Conservation (phyloP, 1,139 yeast genomes). For the Geotrichum reessii region DNA sequence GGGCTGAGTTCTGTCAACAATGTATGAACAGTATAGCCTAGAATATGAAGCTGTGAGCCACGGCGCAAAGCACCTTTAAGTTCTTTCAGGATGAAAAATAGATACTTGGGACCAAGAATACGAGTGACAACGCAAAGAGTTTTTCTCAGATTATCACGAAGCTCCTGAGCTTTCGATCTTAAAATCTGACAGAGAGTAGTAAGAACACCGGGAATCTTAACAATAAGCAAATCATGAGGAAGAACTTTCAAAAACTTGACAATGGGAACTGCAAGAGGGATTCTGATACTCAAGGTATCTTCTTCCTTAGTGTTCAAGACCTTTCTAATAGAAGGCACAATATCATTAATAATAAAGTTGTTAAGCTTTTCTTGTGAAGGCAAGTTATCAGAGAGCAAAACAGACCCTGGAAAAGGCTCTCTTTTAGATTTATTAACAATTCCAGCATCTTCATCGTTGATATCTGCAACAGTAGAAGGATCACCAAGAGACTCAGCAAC, state of each 20-base stretch:
- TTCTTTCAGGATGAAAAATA: conserved; percentile 70
- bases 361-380: conserved; percentile 43
- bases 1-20: conserved; percentile 52
- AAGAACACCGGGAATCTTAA: conserved; percentile 71
- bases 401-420: conserved; percentile 21
- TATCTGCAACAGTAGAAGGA: conserved; percentile 16
- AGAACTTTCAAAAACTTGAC: conserved; percentile 65
- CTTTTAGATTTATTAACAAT: conserved; percentile 10
- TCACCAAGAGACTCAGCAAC: conserved; percentile 49
- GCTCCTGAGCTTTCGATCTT: conserved; percentile 78
- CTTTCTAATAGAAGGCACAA: conserved; percentile 58
- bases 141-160: conserved; percentile 82
- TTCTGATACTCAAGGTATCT: conserved; percentile 67
- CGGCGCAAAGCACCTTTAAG: conserved; percentile 71
- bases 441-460: conserved; percentile 29
- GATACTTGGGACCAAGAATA: conserved; percentile 66
- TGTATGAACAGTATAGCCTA: conserved; percentile 80
- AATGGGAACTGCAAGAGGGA: conserved; percentile 78
- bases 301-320: conserved; percentile 52
- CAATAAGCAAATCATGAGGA: conserved; percentile 49
- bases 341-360: conserved; percentile 49
- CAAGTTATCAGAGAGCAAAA: conserved; percentile 31
- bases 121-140: conserved; percentile 61
- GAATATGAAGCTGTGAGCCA: conserved; percentile 91
- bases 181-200: conserved; percentile 83